Conservation (phyloP, 345 rosid species). For the Pugionium dolabratum region DNA sequence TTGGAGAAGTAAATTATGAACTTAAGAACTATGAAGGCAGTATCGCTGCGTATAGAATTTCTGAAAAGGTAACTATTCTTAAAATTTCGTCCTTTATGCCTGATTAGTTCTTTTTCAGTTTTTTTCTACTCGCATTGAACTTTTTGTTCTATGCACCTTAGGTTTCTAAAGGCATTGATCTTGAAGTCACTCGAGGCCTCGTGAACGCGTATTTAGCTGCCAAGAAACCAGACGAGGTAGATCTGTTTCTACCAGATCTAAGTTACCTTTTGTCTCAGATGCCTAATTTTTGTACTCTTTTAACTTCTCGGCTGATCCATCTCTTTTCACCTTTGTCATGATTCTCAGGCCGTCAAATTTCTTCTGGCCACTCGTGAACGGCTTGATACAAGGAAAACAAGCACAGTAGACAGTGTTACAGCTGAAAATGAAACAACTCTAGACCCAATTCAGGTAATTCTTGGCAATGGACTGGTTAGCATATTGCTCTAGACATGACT, state of each 20-base stretch:
- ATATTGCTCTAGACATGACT: neutral
- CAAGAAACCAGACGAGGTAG: constrained; percentile 87
- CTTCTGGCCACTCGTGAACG: constrained; percentile 64
- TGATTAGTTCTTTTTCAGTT: neutral
- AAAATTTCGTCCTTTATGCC: neutral
- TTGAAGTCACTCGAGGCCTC: constrained; percentile 81
- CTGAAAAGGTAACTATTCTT: constrained; percentile 53
- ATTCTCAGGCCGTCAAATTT: constrained; percentile 74
- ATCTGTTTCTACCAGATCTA: constrained; percentile 22
- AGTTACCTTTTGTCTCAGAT: neutral
- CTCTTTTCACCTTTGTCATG: constrained; percentile 13
- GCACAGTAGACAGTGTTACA: constrained; percentile 41
- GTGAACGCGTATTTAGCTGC: constrained; percentile 87
- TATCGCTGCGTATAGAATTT: constrained; percentile 67
- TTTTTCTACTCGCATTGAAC: neutral
- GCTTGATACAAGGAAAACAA: constrained; percentile 47
- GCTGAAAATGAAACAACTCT: constrained; percentile 40
- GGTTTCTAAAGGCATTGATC: constrained; percentile 63
- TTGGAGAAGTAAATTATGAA: constrained; percentile 88
- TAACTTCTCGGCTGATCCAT: constrained; percentile 7
- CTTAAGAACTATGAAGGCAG: constrained; percentile 92
- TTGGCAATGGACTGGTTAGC: constrained; percentile 4
- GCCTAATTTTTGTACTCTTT: constrained; percentile 1
- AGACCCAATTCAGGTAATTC: constrained; percentile 74
- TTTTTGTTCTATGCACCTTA: constrained; percentile 32